Conservation (phyloP, 1,284 basidiomycete genomes). For the Sphaerobolus stellatus region DNA sequence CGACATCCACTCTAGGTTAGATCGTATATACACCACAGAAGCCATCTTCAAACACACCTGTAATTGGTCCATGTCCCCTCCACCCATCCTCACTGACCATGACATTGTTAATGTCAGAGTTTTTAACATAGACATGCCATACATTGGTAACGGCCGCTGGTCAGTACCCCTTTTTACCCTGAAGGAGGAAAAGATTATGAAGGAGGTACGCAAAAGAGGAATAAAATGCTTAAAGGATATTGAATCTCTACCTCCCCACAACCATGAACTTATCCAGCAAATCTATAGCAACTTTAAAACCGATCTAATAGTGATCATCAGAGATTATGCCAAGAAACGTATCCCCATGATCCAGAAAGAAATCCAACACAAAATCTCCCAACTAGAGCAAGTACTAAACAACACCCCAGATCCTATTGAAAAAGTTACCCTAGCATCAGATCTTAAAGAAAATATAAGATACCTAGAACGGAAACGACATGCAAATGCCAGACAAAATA, state of each 20-base stretch:
- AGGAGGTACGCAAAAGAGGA: not conserved
- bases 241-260: too few species aligned
- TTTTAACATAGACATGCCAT: conserved; percentile 20
- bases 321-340: not conserved
- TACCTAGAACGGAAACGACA: conserved; percentile 17
- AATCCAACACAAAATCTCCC: not conserved
- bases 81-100: conserved; percentile 29
- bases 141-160: conserved; percentile 34
- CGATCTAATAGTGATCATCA: not conserved
- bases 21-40: conserved; percentile 31
- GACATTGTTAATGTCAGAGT: conserved; percentile 27
- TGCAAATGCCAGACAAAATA: conserved; percentile 12
- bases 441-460: not conserved
- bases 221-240: conserved; percentile 4
- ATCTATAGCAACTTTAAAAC: not conserved
- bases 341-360: not conserved
- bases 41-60: not conserved
- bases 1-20: too few species aligned
- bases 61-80: not conserved
- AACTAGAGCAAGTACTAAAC: not conserved
- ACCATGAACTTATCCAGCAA: not conserved
- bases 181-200: conserved; percentile 20
- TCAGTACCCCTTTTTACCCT: conserved; percentile 23
- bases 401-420: not conserved
- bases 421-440: not conserved